These are phyloP conservation scores for Musa itinerans DNA, from an alignment of 176 grass and related monocot species.

Conservation along the genomic window DNA sequence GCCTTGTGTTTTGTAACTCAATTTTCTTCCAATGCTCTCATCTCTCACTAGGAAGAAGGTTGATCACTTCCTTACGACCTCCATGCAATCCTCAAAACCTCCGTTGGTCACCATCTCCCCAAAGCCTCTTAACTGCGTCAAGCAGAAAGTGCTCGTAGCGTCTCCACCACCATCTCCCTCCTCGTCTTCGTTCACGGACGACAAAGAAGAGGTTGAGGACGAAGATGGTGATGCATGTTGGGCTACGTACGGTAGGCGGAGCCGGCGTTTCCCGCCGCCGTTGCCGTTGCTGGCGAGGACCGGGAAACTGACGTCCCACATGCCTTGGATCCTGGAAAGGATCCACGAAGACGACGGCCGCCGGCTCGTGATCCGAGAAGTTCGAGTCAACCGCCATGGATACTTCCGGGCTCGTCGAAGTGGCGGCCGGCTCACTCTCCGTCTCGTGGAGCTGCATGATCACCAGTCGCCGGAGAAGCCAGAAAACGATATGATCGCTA, in stretches of 20 bases:
- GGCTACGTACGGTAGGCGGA: constrained; percentile 22
- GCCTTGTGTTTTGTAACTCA: no score
- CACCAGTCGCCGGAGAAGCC: no score
- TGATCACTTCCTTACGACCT: no score
- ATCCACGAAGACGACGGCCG: constrained; percentile 29
- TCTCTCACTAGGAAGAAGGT: no score
- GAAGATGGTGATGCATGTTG: constrained; percentile 20
- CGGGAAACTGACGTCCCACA: constrained; percentile 10
- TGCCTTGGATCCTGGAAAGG: constrained; percentile 24
- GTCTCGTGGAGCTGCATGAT: background rate
- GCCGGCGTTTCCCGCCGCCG: constrained; percentile 38
- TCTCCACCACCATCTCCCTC: background rate
- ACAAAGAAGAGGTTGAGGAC: background rate
- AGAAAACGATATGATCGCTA: no score
- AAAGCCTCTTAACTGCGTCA: background rate
- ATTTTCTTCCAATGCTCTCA: no score
- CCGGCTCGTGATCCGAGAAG: constrained; percentile 8
- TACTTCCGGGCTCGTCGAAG: background rate
- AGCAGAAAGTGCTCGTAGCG: background rate
- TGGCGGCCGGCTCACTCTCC: constrained; percentile 10
- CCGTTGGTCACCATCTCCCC: no score
- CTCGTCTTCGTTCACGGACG: background rate
- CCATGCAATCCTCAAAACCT: no score
- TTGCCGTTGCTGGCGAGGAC: constrained; percentile 37
- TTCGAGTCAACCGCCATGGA: background rate